Evolutionary conservation across 176 grass and related monocot genomes (phyloP).

Genomic region (Carex parvula): DNA sequence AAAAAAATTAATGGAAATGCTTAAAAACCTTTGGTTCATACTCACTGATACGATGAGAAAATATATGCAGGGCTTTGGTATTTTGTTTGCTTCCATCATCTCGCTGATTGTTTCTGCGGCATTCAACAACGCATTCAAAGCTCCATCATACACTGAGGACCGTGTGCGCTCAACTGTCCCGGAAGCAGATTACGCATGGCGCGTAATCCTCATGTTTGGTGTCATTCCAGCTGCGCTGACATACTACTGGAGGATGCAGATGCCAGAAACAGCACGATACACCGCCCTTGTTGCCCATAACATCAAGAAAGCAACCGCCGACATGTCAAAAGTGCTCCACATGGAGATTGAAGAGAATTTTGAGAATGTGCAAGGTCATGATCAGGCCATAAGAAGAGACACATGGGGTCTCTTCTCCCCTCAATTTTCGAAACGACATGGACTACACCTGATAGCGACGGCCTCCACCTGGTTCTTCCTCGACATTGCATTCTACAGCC

Average conservation of each 20-base stretch:
- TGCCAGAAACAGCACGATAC: constrained; percentile 75
- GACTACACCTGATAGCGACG: constrained; percentile 44
- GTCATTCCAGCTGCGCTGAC: constrained; percentile 41
- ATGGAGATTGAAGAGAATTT: constrained; percentile 36
- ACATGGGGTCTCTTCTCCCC: constrained; percentile 47
- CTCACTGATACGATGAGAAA: not conserved
- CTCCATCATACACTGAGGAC: constrained; percentile 36
- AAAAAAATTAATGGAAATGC: not conserved
- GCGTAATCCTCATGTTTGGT: constrained; percentile 61
- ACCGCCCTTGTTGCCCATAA: constrained; percentile 55
- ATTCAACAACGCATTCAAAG: constrained; percentile 33
- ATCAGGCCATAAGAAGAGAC: not conserved
- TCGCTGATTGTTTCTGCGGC: constrained; percentile 45
- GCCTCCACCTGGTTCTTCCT: constrained; percentile 49
- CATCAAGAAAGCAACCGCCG: constrained; percentile 40
- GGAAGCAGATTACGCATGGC: constrained; percentile 61
- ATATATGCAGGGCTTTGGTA: constrained; percentile 60
- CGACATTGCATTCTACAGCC: constrained; percentile 27
- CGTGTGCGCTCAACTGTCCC: constrained; percentile 25
- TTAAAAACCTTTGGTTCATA: not conserved
- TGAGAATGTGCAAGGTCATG: not conserved
- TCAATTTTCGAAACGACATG: constrained; percentile 45
- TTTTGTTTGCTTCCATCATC: constrained; percentile 53
- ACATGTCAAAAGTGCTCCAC: constrained; percentile 67
- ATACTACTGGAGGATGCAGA: constrained; percentile 64